These are phyloP conservation scores for Chloroidium sp. DNA, from an alignment of 163 green algal species.

Conservation along the genomic window DNA sequence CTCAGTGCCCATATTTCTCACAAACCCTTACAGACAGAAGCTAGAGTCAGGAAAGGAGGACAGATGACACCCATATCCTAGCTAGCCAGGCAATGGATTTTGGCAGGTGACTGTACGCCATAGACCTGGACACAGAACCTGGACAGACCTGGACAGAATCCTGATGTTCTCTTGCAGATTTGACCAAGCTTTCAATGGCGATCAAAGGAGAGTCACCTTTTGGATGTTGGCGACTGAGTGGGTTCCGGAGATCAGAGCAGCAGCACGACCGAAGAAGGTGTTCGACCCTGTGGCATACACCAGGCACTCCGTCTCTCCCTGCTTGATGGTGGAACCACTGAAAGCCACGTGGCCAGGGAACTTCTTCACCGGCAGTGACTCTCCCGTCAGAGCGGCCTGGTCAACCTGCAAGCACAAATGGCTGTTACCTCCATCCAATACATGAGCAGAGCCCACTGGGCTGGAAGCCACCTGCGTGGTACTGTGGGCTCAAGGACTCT, in stretches of 20 bases:
- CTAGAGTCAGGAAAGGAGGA: too few species aligned
- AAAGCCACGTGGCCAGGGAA: constrained; percentile 70
- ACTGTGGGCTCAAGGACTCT: too few species aligned
- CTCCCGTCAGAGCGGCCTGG: constrained; percentile 84
- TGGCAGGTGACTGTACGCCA: too few species aligned
- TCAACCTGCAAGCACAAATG: constrained; percentile 56
- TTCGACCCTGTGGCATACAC: constrained; percentile 63
- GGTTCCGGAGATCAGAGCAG: constrained; percentile 43
- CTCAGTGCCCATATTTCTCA: too few species aligned
- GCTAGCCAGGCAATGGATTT: too few species aligned
- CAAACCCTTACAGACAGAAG: too few species aligned
- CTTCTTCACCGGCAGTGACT: constrained; percentile 87
- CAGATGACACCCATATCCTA: too few species aligned
- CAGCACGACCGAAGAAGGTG: constrained; percentile 83
- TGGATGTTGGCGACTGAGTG: constrained; percentile 72
- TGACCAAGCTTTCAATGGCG: too few species aligned
- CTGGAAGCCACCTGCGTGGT: not conserved
- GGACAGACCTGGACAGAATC: too few species aligned
- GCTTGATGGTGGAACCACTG: constrained; percentile 78
- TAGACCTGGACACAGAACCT: too few species aligned
- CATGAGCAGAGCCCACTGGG: not conserved
- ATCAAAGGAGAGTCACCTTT: constrained; percentile 13
- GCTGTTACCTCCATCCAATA: not conserved
- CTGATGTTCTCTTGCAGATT: too few species aligned
- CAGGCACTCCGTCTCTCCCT: constrained; percentile 46